Evolutionary conservation across 2,329 filamentous ascomycete species (phyloP), one percentile per base, ranked within the genome.

Genomic region (Sarocladiaceae sp.): DNA sequence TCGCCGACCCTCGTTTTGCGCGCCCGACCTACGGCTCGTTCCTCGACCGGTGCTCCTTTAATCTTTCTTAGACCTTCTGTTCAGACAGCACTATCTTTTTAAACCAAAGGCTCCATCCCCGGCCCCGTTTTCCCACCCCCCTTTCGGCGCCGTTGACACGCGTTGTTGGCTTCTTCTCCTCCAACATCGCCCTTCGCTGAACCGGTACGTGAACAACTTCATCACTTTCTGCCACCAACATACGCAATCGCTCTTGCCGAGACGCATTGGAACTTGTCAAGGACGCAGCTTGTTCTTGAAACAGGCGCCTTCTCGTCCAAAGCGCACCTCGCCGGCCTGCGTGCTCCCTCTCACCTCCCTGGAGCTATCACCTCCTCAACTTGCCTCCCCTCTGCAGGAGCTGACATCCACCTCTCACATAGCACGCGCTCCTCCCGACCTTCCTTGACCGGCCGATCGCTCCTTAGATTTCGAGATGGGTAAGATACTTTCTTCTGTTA

Each of bases 381-480:
- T n/a, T 29, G n/a, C 37, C 20, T 41, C 19, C 37, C 9, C 37
- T 41, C 12, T 16, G 21, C 37, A 26, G 13, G 29, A 41, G 23
- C 37, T 41, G 15, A 41, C 37, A 18, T 18, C 23, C 24, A 3
- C 23, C 3, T 29, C 20, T 23, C 15, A 24, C 37, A 41, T n/a
- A n/a, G 37, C 15, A 41, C 26, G 37, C 37, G 37, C 37, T 18
- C 4, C 37, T 20, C 21, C n/a, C 34, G 21, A 24, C 21, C 20
- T 23, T 41, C 37, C n/a, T 41, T 41, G 32, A 47, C 50, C 55
- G 52, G 52, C 51, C 58, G 61, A 58, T 51, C 58, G 60, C 54
- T 63, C 60, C 58, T 64, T 61, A 61, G 59, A 62, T 50, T 62
- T 33, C 56, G 56, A 57, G 60, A 67, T 67, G 64, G 64, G 64